phyloP scores from a whole-genome alignment of 192 early-diverging fungal species.

The Backusella morwellensis region DNA sequence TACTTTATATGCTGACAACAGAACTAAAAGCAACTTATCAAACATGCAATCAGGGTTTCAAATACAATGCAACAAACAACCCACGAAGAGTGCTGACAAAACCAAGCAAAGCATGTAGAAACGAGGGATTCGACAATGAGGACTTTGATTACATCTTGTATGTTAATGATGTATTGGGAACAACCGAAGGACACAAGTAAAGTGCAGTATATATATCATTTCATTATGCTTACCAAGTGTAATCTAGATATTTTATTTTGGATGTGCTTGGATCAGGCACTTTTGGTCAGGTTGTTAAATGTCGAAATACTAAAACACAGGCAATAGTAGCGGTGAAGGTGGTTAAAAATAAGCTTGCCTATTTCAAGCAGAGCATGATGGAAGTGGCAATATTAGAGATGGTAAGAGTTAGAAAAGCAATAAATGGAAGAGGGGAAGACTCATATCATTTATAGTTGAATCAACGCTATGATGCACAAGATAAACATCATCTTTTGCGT shows the following conservation, averaged over 20 bases:
- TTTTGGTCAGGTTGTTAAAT: constrained; percentile 99
- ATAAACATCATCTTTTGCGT: constrained; percentile 87
- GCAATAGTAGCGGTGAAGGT: constrained; percentile 94
- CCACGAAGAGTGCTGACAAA: constrained; percentile 96
- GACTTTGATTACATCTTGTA: constrained; percentile 97
- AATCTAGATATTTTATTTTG: constrained; percentile 78
- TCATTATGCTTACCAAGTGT: background rate
- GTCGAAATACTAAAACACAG: constrained; percentile 89
- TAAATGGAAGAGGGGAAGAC: background rate
- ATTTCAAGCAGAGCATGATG: constrained; percentile 97
- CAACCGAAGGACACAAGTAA: constrained; percentile 84
- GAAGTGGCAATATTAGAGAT: constrained; percentile 93
- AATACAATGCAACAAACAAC: constrained; percentile 78
- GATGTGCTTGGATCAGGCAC: constrained; percentile 95
- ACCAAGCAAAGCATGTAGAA: constrained; percentile 86
- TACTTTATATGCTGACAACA: constrained; percentile 21
- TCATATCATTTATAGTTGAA: constrained; percentile 62
- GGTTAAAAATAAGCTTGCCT: constrained; percentile 97
- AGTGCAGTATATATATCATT: background rate
- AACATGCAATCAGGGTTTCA: constrained; percentile 71
- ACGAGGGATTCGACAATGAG: constrained; percentile 94
- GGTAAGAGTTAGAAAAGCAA: constrained; percentile 36
- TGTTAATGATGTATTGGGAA: constrained; percentile 93
- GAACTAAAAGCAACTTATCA: constrained; percentile 28
- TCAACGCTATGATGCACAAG: constrained; percentile 79